A percentile compares a stretch with the other conserved stretches of the same genome.
phyloP scores from a whole-genome alignment of 1,284 basidiomycete species.

The Marasmius fiardii region DNA sequence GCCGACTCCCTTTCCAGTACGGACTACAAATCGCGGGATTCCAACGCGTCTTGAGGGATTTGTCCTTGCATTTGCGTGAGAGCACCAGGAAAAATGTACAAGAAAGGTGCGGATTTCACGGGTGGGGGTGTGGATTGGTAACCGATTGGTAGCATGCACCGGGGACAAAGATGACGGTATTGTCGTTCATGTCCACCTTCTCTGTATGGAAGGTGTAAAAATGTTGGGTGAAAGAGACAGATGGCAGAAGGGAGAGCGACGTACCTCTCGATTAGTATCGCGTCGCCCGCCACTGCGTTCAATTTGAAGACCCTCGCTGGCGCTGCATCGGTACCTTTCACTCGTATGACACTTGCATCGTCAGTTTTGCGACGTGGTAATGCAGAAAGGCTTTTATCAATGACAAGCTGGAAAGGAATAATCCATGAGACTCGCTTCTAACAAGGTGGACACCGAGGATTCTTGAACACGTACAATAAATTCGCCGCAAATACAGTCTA shows the following conservation, averaged over 20 bases:
- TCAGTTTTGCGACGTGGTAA: constrained; percentile 74
- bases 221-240: constrained; percentile 1
- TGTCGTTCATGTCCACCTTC: constrained; percentile 70
- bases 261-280: constrained; percentile 71
- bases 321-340: constrained; percentile 51
- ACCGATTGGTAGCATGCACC: constrained; percentile 69
- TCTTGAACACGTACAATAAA: constrained; percentile 59
- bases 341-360: constrained; percentile 67
- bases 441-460: background rate
- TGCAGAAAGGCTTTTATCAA: constrained; percentile 68
- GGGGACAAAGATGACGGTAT: constrained; percentile 70
- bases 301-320: constrained; percentile 76
- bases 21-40: constrained; percentile 19
- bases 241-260: constrained; percentile 16
- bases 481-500: constrained; percentile 84
- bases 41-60: constrained; percentile 72
- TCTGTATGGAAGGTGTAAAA: constrained; percentile 30
- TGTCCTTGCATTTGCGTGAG: constrained; percentile 78
- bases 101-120: constrained; percentile 63
- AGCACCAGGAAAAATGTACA: constrained; percentile 73
- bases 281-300: constrained; percentile 61
- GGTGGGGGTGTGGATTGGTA: constrained; percentile 75
- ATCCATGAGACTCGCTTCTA: background rate
- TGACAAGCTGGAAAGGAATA: constrained; percentile 59
- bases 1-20: background rate